Evolutionary conservation across 768 basidiomycete genomes (phyloP), one percentile per base, ranked within the genome.

Genomic region (Leccinum incarnatum): DNA sequence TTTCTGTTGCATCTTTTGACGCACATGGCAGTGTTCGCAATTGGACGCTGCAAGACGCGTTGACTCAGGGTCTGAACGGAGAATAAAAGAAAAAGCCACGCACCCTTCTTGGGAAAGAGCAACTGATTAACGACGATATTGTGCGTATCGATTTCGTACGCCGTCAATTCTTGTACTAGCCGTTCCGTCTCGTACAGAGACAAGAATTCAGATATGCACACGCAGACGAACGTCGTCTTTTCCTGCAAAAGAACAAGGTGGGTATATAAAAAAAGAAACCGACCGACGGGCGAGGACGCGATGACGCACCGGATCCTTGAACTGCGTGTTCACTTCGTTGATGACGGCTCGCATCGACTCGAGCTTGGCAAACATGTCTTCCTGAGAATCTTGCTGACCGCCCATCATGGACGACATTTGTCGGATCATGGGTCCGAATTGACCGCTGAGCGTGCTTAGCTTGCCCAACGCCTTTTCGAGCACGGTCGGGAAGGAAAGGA

Each of bases 111-210:
- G 15, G 97, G 96, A 81, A 93, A 98, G 36, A 99, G 77, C 5
- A 99, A 78, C 75, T 99, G 97, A 70, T 99, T 99, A 56, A 98
- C 95, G 56, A 98, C 93, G 68, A 99, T 98, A 72, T 96, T 95
- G 75, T 99, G 97, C 51, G 95, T 97, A 74, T 98, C 95, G 71
- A 98, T 98, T 71, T 94, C 93, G 70, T 93, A 93, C 48, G 85
- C 79, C n/a, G 91, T 93, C 48, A 97, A 78, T 72, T 98, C 95
- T 74, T 99, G 97, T 30, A 99, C 93, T 25, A 99, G 82, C 29
- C 97, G 91, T 74, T 99, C 97, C 27, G 97, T 99, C 79, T 99
- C 97, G 74, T 99, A 99, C 27, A 99, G 78, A 14, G 95, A 97
- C 65, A 98, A 77, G 82, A 99, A 98, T 74, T 98, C 96, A 54